Conservation (phyloP, 768 basidiomycete species). For the Lepiota venenata region DNA sequence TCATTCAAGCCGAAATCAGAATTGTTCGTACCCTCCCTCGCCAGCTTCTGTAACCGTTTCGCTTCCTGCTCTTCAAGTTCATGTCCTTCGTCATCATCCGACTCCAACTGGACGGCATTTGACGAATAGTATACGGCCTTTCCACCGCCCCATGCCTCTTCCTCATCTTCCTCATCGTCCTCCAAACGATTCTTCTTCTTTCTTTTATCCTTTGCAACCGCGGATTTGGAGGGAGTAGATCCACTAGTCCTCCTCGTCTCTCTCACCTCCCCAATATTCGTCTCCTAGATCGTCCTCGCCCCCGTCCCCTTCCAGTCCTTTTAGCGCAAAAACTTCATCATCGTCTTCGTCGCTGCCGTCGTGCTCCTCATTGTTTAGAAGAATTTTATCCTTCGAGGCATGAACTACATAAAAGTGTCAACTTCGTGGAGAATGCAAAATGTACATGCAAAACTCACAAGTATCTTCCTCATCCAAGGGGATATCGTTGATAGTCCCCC, state of each 20-base stretch:
- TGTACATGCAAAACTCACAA: slow-evolving; percentile 43
- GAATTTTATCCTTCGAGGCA: slow-evolving; percentile 68
- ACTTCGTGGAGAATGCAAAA: slow-evolving; percentile 1
- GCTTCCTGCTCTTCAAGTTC: slow-evolving; percentile 90
- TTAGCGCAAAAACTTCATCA: slow-evolving; percentile 80
- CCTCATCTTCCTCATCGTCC: slow-evolving; percentile 37
- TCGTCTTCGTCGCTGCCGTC: slow-evolving; percentile 55
- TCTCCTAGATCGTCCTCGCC: slow-evolving; percentile 32
- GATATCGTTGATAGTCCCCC: slow-evolving; percentile 66
- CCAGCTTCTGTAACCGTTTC: slow-evolving; percentile 70
- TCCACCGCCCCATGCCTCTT: slow-evolving; percentile 80
- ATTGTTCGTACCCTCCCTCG: slow-evolving; percentile 65
- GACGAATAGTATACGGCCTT: slow-evolving; percentile 85
- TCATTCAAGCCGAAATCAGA: slow-evolving; percentile 85
- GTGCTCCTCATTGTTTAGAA: slow-evolving; percentile 59
- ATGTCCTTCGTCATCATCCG: slow-evolving; percentile 86
- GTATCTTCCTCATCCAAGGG: slow-evolving; percentile 78
- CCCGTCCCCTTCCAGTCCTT: slow-evolving; percentile 52
- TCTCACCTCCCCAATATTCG: slow-evolving; percentile 32
- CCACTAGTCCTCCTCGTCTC: slow-evolving; percentile 33
- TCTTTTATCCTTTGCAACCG: slow-evolving; percentile 23
- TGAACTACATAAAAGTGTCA: slow-evolving; percentile 50
- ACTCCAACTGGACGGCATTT: slow-evolving; percentile 76
- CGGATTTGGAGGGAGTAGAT: slow-evolving; percentile 15
- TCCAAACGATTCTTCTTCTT: slow-evolving; percentile 27